Evolutionary conservation across 2,329 filamentous ascomycete species (phyloP), one percentile per base, ranked within the genome.

Genomic region (Pseudogymnoascus sp.): DNA sequence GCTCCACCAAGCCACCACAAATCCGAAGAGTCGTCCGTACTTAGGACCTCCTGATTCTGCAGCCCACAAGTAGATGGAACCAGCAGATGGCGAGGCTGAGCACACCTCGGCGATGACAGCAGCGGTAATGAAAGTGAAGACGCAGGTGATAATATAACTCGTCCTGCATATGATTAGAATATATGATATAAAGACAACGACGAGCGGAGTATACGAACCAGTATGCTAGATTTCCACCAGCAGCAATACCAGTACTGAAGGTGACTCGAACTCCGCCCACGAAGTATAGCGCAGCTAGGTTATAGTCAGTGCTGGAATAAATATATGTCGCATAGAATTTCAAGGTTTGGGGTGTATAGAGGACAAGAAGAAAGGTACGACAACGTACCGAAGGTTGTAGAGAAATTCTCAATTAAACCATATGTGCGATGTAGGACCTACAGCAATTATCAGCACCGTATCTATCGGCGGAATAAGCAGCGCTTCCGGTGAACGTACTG

Each of bases 1-100:
- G 68, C 80, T 83, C 83, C 83, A 86, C 83, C 83, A 86, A 0
- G 83, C 83, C n/a, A 85, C 83, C n/a, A 84, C 73, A 70, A 69
- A 68, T 11, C 66, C 65, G 31, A 67, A 44, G 1, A 69, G 59
- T 33, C 76, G 71, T 13, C 78, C 78, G 67, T 77, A 78, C 38
- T 66, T 66, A 4, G 70, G 74, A 4, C 79, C 79, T n/a, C 76
- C 76, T 1, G 79, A 79, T 35, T 81, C 73, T 7, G 75, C 75
- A 3, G 80, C 78, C 79, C 79, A 82, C 62, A 81, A 79, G 67
- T 82, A 82, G 11, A 82, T 65, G 9, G 65, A 67, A 4, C 66
- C 66, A 59, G 66, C 65, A 10, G 77, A 76, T 11, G 78, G 76
- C 1, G 75, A 72, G 19, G 76, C 76, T 0, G 79, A 69, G 33